Base-by-base conservation (phyloP, 1,139 yeast genomes). In the Candida gigantensis region DNA sequence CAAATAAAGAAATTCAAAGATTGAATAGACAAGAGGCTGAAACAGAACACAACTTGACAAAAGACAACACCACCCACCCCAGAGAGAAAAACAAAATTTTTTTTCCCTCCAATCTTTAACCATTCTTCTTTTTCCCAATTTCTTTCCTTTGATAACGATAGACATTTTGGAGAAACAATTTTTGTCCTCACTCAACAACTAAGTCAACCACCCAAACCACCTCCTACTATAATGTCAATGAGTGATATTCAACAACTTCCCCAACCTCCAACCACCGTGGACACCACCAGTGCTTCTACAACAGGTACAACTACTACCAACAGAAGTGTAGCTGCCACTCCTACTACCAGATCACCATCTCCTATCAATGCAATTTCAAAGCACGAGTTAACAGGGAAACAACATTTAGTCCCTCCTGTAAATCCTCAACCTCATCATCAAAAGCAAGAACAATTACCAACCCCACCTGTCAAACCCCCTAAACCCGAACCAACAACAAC, bases 181-280 rank as follows among this genome's bases (percentile, higher is more conserved):
- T n/a, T 8, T 3, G 5, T 6, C 10, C 26, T 24, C 11, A 11
- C 26, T 8, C 14, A 7, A 24, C 26, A 4, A 24, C 23, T 20
- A 9, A 4, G 6, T 23, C 25, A 7, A 7, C 12, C 25, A 5
- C 12, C 12, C 12, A n/a, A n/a, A n/a, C n/a, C n/a, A n/a, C n/a
- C n/a, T n/a, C n/a, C n/a, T n/a, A n/a, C n/a, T n/a, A n/a, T n/a
- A n/a, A 42, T 42, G 46, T 35, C 46, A 14, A 45, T 50, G 44
- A 46, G 51, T 40, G 53, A 51, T 35, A 47, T 51, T 21, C 52
- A 50, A 36, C 55, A 42, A 25, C 51, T 47, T 28, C 42, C 42
- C 41, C 35, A 27, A 23, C 36, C 28, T 9, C 25, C 34, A 21
- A 37, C 48, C 18, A 24, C 39, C 13, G 34, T 24, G 6, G 16